Percentiles rank a stretch among this genome's conserved stretches.
phyloP scores from a whole-genome alignment of 202 grass and related monocot species.

The Carex arenaria region DNA sequence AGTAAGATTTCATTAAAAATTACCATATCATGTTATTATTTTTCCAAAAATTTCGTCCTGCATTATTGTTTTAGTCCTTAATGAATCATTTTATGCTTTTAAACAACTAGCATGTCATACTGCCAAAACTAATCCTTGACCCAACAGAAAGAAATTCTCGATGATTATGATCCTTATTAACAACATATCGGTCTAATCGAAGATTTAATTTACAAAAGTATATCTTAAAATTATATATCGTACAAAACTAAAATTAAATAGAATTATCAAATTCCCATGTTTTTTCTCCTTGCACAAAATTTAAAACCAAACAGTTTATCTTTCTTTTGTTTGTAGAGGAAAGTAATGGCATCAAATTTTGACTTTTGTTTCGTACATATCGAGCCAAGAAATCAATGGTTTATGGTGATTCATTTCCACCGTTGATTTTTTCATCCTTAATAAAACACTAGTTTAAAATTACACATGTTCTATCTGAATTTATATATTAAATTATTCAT shows the following conservation, averaged over 20 bases:
- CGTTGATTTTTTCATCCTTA: neutral
- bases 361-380: too few species aligned
- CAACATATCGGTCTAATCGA: neutral
- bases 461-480: neutral
- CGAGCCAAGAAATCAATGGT: neutral
- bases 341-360: too few species aligned
- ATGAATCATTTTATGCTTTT: neutral
- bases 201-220: neutral
- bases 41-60: neutral
- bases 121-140: neutral
- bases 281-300: too few species aligned
- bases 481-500: neutral
- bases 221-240: neutral
- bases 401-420: neutral
- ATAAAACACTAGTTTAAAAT: neutral
- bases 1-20: neutral
- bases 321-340: too few species aligned
- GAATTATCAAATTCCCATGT: too few species aligned
- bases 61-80: neutral
- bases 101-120: neutral
- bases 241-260: neutral
- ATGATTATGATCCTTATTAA: neutral
- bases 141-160: neutral
- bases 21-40: neutral
- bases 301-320: too few species aligned